Evolutionary conservation across 2,329 filamentous ascomycete genomes (phyloP), one percentile per base, ranked within the genome.

Genomic region (Didymella pomorum): DNA sequence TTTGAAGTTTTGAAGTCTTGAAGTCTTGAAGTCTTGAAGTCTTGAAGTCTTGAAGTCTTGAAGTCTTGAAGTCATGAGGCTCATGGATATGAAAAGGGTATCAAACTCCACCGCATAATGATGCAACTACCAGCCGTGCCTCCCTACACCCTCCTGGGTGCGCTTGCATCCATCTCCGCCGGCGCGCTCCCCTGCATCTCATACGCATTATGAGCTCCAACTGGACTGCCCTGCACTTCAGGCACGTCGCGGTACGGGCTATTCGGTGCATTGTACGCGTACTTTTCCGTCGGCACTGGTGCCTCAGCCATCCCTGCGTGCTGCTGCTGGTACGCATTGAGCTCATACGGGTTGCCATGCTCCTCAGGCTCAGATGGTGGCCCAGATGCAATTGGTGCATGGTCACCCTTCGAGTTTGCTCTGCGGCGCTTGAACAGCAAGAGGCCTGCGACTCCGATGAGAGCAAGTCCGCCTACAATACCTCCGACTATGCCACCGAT

Each of bases 401-500:
- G 56, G 7, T 33, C 50, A 4, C 45, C 43, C 28, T 54, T 53
- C 26, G 50, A 33, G 18, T 29, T 44, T 37, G 52, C 53, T 23
- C 35, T 52, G 23, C 53, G 44, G 0, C 61, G 52, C 14, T 58
- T 42, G 54, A 58, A 63, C 18, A 64, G 46, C 23, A 67, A 50
- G 49, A 62, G 60, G 10, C 53, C 54, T 5, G 43, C 52, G 6
- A 58, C 43, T 5, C 52, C 51, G 8, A 67, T 45, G 16, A 66
- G 14, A 1, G 56, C 59, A 5, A 67, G 49, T 18, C 58, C 61
- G 9, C 49, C 65, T n/a, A 67, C 54, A 10, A 61, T 57, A 6
- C 63, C 65, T 8, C 63, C 60, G 2, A 65, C 61, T 25, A 67
- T 65, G 21, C 64, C 64, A 31, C 52, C 64, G 14, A 64, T 65